phyloP scores from a whole-genome alignment of 331 rosid species.

The Pyracantha coccinea region DNA sequence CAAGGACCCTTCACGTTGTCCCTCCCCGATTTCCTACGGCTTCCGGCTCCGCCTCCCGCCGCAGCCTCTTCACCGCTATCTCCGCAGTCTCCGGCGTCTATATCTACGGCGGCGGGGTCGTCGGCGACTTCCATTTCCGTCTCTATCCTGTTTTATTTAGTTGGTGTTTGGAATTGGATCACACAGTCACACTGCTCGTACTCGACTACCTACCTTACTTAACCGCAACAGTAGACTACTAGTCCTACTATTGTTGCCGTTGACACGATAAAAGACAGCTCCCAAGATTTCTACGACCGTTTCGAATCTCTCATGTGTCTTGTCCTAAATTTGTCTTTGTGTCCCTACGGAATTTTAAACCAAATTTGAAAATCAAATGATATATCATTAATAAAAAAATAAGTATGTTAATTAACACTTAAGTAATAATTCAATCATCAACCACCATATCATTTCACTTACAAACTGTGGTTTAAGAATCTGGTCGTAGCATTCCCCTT shows the following conservation, averaged over 20 bases:
- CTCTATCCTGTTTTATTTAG: not conserved
- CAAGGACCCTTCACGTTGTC: constrained; percentile 64
- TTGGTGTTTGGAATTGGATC: not conserved
- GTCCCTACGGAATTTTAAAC: not conserved
- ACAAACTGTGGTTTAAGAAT: too few relatives aligned
- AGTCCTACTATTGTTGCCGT: not conserved
- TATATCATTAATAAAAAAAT: too few relatives aligned
- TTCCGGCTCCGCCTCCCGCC: not conserved
- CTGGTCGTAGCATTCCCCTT: too few relatives aligned
- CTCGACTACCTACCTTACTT: constrained; percentile 17
- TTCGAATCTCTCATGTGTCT: not conserved
- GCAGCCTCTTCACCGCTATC: constrained; percentile 35
- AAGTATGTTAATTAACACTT: too few relatives aligned
- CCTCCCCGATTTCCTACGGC: constrained; percentile 1
- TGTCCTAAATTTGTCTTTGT: not conserved
- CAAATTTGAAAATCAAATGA: too few relatives aligned
- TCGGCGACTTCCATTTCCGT: not conserved
- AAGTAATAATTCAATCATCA: too few relatives aligned
- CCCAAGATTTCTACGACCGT: too few relatives aligned
- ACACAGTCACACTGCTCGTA: not conserved
- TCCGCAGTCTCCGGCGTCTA: constrained; percentile 13
- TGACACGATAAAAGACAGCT: not conserved
- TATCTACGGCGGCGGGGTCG: constrained; percentile 15
- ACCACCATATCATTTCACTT: too few relatives aligned
- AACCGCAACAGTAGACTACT: constrained; percentile 16